A percentile compares a stretch with the other conserved stretches of the same genome.
phyloP scores from a whole-genome alignment of 1,139 yeast genomes.

The Chernovozyma sophiae-reginae region DNA sequence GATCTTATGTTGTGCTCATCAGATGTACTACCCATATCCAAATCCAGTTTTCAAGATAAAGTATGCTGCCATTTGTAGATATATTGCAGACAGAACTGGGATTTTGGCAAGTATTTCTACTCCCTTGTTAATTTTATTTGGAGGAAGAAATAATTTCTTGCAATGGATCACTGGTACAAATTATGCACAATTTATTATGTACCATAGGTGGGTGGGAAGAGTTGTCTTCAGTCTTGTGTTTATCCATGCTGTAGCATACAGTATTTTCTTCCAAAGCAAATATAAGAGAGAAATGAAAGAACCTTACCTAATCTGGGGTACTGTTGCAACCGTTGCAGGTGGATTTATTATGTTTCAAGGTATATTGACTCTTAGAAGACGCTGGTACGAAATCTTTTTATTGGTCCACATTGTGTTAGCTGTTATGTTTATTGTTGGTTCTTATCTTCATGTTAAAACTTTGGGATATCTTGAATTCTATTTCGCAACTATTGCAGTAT shows the following conservation, averaged over 20 bases:
- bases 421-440: conserved; percentile 34
- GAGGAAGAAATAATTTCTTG: conserved; percentile 23
- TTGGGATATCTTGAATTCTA: conserved; percentile 39
- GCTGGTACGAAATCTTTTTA: conserved; percentile 42
- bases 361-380: conserved; percentile 35
- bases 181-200: conserved; percentile 15
- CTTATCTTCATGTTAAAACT: conserved; percentile 38
- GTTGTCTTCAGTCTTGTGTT: conserved; percentile 13
- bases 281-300: conserved; percentile 15
- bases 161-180: conserved; percentile 25
- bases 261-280: conserved; percentile 47
- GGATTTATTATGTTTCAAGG: conserved; percentile 33
- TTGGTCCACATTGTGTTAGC: conserved; percentile 40
- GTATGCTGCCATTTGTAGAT: conserved; percentile 11
- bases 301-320: conserved; percentile 27
- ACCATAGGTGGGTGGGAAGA: conserved; percentile 24
- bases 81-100: conserved; percentile 23
- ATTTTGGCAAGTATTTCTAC: conserved; percentile 16
- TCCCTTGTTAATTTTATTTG: conserved; percentile 21
- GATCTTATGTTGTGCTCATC: conserved; percentile 10
- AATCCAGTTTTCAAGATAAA: conserved; percentile 15
- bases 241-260: conserved; percentile 15
- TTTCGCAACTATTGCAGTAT: conserved; percentile 38
- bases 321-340: conserved; percentile 20
- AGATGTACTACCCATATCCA: conserved; percentile 10